Evolutionary conservation across 1,139 yeast species (phyloP).

Genomic region (Yamadazyma diddensiae): DNA sequence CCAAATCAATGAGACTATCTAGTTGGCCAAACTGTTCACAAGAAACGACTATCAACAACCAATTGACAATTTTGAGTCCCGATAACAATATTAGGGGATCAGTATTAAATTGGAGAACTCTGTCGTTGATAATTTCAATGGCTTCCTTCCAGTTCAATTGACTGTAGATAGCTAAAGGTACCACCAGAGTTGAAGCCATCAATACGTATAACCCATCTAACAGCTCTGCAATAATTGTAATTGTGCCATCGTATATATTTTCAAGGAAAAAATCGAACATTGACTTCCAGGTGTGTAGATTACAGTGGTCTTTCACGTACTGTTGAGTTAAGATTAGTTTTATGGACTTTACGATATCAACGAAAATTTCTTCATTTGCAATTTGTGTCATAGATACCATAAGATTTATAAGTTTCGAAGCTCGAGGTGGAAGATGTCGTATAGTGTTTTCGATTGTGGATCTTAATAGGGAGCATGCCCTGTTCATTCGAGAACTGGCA

Average conservation of each 20-base stretch:
- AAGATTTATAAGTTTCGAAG: conserved; percentile 6
- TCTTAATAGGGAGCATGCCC: conserved; percentile 10
- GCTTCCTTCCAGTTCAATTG: neutral
- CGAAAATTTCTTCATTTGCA: conserved; percentile 7
- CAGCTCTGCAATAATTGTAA: conserved; percentile 1
- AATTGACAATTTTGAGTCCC: conserved; percentile 9
- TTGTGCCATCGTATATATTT: neutral
- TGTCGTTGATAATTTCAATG: neutral
- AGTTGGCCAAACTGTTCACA: conserved; percentile 7
- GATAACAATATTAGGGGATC: conserved; percentile 1
- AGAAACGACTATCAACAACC: conserved; percentile 9
- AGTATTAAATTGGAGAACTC: neutral
- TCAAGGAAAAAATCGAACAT: conserved; percentile 5
- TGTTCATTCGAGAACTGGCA: conserved; percentile 5
- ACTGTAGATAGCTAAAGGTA: neutral
- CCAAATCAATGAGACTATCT: conserved; percentile 6
- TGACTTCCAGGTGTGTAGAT: conserved; percentile 9
- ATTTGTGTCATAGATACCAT: conserved; percentile 5
- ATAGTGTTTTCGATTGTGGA: conserved; percentile 9
- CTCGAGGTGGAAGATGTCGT: conserved; percentile 6
- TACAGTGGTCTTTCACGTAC: conserved; percentile 15
- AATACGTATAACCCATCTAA: conserved; percentile 6
- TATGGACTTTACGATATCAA: conserved; percentile 10
- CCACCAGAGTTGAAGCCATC: conserved; percentile 3
- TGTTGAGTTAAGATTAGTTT: conserved; percentile 12